Evolutionary conservation across 805 yeast species (phyloP).

Genomic region (Candida railenensis): DNA sequence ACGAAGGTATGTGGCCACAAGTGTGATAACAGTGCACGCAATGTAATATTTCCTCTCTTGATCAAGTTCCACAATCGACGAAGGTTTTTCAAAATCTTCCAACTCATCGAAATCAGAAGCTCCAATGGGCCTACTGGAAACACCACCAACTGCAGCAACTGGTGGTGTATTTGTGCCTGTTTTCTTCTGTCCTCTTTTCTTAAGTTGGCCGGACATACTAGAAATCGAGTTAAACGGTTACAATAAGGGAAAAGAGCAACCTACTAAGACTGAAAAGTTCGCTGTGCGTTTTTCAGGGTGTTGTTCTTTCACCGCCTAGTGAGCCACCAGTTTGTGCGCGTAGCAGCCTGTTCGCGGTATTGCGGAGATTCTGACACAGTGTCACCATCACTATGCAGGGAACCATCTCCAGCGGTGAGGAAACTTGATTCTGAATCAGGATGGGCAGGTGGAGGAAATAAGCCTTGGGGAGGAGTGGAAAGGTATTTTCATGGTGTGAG

Average conservation of each 20-base stretch:
- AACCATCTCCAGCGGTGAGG: not conserved
- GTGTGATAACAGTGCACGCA: slow-evolving; percentile 39
- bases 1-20: slow-evolving; percentile 50
- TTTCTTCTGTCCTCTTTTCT: slow-evolving; percentile 3
- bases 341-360: too few relatives aligned
- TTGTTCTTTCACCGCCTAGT: too few relatives aligned
- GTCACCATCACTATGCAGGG: not conserved
- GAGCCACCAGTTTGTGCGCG: too few relatives aligned
- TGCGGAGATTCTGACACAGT: slow-evolving; percentile 2
- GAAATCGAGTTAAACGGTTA: not conserved
- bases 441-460: too few relatives aligned
- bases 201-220: not conserved
- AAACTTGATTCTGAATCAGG: not conserved
- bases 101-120: not conserved
- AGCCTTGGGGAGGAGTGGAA: too few relatives aligned
- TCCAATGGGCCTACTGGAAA: too few relatives aligned
- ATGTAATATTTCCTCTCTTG: slow-evolving; percentile 22
- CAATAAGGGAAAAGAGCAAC: not conserved
- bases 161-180: not conserved
- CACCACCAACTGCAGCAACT: not conserved
- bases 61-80: slow-evolving; percentile 6
- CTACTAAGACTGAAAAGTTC: too few relatives aligned
- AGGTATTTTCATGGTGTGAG: too few relatives aligned
- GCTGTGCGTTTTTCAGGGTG: too few relatives aligned
- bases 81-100: not conserved